A percentile compares a stretch with the other conserved stretches of the same genome.
phyloP scores from a whole-genome alignment of 2,329 filamentous ascomycete genomes.

The Cladophialophora exuberans region DNA sequence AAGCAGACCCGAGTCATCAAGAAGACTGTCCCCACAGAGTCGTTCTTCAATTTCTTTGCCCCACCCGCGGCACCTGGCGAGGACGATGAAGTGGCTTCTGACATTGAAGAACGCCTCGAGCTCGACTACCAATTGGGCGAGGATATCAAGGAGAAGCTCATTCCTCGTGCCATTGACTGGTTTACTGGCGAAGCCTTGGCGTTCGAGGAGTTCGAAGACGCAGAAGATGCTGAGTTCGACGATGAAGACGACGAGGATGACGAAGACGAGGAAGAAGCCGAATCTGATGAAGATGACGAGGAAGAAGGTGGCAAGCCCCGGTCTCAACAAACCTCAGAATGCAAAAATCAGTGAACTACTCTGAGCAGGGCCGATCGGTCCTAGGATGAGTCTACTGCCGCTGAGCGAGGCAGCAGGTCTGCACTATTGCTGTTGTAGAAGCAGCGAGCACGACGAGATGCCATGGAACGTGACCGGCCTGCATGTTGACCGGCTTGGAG shows the following conservation, averaged over 20 bases:
- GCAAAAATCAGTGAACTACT: conserved; percentile 61
- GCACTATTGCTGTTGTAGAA: too few species aligned
- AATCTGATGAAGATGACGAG: conserved; percentile 67
- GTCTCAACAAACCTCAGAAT: conserved; percentile 93
- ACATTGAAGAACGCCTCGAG: conserved; percentile 97
- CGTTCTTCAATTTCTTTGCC: conserved; percentile 99
- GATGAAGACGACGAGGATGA: conserved; percentile 94
- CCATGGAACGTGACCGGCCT: conserved; percentile 3
- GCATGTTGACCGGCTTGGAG: conserved; percentile 17
- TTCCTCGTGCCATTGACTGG: conserved; percentile 98
- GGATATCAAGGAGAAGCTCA: conserved; percentile 99
- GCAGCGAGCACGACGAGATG: conserved; percentile 9
- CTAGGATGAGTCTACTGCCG: background rate
- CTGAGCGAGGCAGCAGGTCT: conserved; percentile 7
- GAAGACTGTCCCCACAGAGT: conserved; percentile 98
- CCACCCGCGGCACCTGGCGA: conserved; percentile 84
- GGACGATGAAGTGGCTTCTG: conserved; percentile 73
- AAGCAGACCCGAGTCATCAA: conserved; percentile 99
- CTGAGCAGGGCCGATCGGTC: background rate
- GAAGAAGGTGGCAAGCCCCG: conserved; percentile 50
- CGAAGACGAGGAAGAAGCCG: conserved; percentile 80
- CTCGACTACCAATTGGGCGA: conserved; percentile 98
- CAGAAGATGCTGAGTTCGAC: conserved; percentile 78
- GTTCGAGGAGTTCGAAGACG: conserved; percentile 90
- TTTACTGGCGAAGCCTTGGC: conserved; percentile 98